phyloP scores from a whole-genome alignment of 2,329 filamentous ascomycete species.

The Dactylella cylindrospora region DNA sequence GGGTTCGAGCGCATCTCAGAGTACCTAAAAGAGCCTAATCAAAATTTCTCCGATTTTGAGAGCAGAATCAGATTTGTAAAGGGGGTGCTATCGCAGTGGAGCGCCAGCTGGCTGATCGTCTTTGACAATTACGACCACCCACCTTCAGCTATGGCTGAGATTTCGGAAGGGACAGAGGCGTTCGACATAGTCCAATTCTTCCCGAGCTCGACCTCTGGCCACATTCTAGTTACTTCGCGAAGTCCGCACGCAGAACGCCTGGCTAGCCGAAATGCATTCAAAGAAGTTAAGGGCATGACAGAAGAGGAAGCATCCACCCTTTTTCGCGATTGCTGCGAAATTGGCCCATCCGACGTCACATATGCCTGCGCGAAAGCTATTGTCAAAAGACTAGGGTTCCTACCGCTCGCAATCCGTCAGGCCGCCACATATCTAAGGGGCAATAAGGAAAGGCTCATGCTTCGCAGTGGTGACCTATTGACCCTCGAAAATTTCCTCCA shows the following conservation, averaged over 20 bases:
- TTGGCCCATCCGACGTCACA: neutral
- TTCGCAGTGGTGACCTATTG: neutral
- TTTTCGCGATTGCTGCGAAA: neutral
- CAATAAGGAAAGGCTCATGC: neutral
- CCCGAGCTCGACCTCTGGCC: neutral
- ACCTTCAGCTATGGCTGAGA: too few relatives aligned
- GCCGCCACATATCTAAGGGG: neutral
- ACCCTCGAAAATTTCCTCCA: neutral
- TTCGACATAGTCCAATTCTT: neutral
- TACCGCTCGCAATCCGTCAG: neutral
- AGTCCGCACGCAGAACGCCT: neutral
- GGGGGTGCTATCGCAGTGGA: neutral
- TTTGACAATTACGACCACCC: slow-evolving; percentile 4
- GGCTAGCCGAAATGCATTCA: neutral
- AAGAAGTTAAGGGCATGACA: neutral
- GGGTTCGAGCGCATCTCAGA: neutral
- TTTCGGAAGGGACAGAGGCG: too few relatives aligned
- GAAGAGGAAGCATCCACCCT: neutral
- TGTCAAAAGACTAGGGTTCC: neutral
- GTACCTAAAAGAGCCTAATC: neutral
- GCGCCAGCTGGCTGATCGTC: neutral
- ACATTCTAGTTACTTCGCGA: neutral
- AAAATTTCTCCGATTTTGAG: neutral
- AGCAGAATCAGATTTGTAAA: neutral
- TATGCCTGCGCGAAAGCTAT: neutral